Conservation (phyloP, 495 filamentous ascomycete species). For the Neurospora hispaniola region DNA sequence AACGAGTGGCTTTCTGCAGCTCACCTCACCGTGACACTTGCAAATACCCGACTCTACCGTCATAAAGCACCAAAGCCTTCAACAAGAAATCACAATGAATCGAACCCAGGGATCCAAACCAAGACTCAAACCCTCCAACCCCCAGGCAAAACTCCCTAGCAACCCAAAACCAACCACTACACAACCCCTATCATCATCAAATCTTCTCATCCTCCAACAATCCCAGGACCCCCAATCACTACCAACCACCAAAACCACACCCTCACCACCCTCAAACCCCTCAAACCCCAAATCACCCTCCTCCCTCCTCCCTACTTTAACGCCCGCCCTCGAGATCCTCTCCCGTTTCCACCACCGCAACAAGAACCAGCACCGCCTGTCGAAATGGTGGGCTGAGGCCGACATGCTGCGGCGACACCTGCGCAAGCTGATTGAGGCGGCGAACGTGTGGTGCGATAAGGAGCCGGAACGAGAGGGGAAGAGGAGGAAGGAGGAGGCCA, state of each 20-base stretch:
- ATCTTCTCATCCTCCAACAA: neutral
- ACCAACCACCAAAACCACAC: neutral
- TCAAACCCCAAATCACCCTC: neutral
- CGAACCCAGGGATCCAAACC: neutral
- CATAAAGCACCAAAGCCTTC: neutral
- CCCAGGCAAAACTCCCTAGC: neutral
- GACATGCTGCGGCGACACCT: conserved; percentile 54
- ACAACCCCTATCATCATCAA: neutral
- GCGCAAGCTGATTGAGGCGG: conserved; percentile 35
- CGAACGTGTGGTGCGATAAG: conserved; percentile 17
- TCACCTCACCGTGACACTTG: neutral
- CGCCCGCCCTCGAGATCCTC: conserved; percentile 33
- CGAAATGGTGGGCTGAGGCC: conserved; percentile 66
- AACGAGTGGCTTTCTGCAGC: neutral
- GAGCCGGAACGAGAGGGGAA: conserved; percentile 1
- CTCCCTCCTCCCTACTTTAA: conserved; percentile 5
- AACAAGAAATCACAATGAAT: neutral
- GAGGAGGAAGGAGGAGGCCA: conserved; percentile 2
- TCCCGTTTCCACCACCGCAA: conserved; percentile 64
- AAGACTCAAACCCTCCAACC: neutral
- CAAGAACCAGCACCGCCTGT: conserved; percentile 64
- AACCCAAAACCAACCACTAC: neutral
- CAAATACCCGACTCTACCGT: neutral
- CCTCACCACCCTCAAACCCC: neutral
- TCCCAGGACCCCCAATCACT: neutral